Evolutionary conservation across 2,329 filamentous ascomycete genomes (phyloP), one percentile per base, ranked within the genome.

Genomic region (Aspergillus piperis): DNA sequence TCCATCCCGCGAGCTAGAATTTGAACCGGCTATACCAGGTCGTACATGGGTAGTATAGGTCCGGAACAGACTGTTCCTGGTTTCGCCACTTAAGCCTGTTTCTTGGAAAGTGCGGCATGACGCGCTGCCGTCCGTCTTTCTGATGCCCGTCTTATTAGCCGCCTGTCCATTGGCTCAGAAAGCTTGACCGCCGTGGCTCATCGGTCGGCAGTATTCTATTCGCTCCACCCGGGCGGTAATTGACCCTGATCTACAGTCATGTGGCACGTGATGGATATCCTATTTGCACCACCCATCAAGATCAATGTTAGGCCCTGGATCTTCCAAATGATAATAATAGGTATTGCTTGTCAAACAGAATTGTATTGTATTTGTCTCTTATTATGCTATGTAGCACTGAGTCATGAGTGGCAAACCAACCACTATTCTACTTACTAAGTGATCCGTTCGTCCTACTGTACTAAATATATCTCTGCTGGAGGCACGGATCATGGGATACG

Each of bases 81-180:
- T 27, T 30, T 50, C 17, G 47, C 47, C 47, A 50, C 47, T 50
- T 15, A 19, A n/a, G 25, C 47, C 47, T 30, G 47, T 50, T 50
- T 27, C 47, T 50, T 50, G 47, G 47, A 50, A 50, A 27, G 23
- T 50, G 47, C 47, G 47, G 47, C 25, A 32, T 50, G 47, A 32
- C 47, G 25, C 47, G 47, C 47, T 30, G 47, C 47, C 25, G 25
- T 11, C 19, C 41, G 19, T 23, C 19, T 23, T 36, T 13, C 27
- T 19, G 47, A 50, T 50, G 47, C 25, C 32, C 10, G n/a, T 49
- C 47, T 50, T 30, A 50, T 50, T 50, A 30, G n/a, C 47, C 47
- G 47, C 25, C 25, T 27, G 15, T n/a, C 47, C 47, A 50, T 50
- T 50, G 47, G 47, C 17, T 17, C 25, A n/a, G 0, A 27, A 30